phyloP scores from a whole-genome alignment of 768 basidiomycete genomes.

The Pulveroboletus sp. region DNA sequence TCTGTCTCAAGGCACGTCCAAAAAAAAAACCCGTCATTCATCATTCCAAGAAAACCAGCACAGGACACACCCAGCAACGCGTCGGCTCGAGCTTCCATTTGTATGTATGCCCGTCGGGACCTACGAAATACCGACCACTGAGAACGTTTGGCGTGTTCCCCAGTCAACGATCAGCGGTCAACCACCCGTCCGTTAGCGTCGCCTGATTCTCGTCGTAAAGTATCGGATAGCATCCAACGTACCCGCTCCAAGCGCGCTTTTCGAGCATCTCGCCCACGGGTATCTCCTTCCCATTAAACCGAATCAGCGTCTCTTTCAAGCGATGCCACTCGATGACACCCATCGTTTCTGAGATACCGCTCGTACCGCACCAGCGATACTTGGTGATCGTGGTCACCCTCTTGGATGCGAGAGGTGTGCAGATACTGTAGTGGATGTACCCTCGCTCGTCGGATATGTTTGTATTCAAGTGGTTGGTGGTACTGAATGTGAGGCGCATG shows the following conservation, averaged over 20 bases:
- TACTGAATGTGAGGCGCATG: slow-evolving; percentile 24
- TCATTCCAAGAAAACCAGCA: not conserved
- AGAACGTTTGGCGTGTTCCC: no score
- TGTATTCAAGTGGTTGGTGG: slow-evolving; percentile 18
- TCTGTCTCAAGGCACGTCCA: slow-evolving; percentile 1
- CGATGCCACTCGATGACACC: slow-evolving; percentile 25
- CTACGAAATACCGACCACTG: slow-evolving; percentile 32
- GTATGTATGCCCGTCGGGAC: slow-evolving; percentile 28
- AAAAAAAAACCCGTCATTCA: not conserved
- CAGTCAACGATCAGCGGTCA: no score
- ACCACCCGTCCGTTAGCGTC: no score
- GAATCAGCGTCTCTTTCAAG: slow-evolving; percentile 10
- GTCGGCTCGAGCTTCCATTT: slow-evolving; percentile 29
- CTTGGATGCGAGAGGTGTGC: slow-evolving; percentile 11
- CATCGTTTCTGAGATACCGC: slow-evolving; percentile 17
- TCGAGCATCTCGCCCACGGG: slow-evolving; percentile 9
- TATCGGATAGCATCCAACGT: not conserved
- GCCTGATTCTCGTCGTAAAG: no score
- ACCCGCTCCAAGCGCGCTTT: slow-evolving; percentile 16
- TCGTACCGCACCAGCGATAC: slow-evolving; percentile 15
- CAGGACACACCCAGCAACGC: slow-evolving; percentile 23
- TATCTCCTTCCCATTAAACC: slow-evolving; percentile 13
- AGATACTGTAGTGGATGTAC: slow-evolving; percentile 13
- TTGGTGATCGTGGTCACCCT: slow-evolving; percentile 25
- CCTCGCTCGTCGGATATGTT: slow-evolving; percentile 21